Percentiles rank a stretch among this genome's conserved stretches.
Evolutionary conservation across 345 rosid species (phyloP).

Genomic region (Mallotus nudiflorus): DNA sequence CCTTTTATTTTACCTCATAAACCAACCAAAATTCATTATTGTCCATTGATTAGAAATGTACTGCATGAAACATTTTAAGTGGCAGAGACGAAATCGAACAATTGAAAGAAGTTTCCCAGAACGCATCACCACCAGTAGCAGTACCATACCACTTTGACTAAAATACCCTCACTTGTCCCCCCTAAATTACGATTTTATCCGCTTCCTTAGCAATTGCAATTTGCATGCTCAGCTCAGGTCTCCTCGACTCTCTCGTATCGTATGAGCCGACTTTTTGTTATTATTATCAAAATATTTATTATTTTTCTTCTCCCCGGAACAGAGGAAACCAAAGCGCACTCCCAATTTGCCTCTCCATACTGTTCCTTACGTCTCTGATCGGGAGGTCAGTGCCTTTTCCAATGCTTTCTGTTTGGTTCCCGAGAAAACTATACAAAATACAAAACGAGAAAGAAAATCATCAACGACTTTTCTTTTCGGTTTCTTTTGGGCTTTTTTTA

Average conservation of each 20-base stretch:
- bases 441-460: too few relatives aligned
- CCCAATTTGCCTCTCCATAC: too few relatives aligned
- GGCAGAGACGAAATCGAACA: too few relatives aligned
- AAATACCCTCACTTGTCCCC: slow-evolving; percentile 21
- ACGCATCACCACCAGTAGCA: too few relatives aligned
- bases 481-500: not conserved
- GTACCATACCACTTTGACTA: slow-evolving; percentile 1
- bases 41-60: too few relatives aligned
- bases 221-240: slow-evolving; percentile 19
- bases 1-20: too few relatives aligned
- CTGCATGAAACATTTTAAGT: too few relatives aligned
- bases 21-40: too few relatives aligned
- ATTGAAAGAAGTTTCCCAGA: too few relatives aligned
- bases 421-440: not conserved
- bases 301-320: too few relatives aligned
- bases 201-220: slow-evolving; percentile 30
- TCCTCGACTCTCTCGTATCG: slow-evolving; percentile 12
- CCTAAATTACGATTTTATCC: not conserved
- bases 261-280: slow-evolving; percentile 1
- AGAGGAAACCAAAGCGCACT: slow-evolving; percentile 9
- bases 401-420: slow-evolving; percentile 4
- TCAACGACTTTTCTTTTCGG: too few relatives aligned
- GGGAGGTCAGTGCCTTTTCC: slow-evolving; percentile 19
- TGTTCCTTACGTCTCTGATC: not conserved
- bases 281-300: too few relatives aligned